phyloP scores from a whole-genome alignment of 768 basidiomycete species.

The Phaffia tasmanica region DNA sequence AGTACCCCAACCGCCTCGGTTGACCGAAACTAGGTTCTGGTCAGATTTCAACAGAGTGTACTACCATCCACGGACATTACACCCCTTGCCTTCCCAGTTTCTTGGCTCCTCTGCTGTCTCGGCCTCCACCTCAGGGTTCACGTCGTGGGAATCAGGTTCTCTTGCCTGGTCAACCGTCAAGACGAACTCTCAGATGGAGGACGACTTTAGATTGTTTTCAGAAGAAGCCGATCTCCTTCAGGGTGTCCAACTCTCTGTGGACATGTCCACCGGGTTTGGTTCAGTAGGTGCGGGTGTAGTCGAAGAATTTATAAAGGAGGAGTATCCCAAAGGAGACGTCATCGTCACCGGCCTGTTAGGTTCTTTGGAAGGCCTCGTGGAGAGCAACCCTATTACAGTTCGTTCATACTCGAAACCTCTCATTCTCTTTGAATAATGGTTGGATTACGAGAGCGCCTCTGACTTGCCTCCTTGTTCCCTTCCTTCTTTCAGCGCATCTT shows the following conservation, averaged over 20 bases:
- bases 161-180: too few species aligned
- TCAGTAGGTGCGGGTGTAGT: conserved; percentile 54
- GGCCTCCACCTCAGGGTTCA: too few species aligned
- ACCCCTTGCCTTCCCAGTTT: conserved; percentile 51
- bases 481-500: conserved; percentile 13
- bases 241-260: conserved; percentile 61
- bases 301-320: conserved; percentile 50
- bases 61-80: conserved; percentile 55
- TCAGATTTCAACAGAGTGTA: conserved; percentile 58
- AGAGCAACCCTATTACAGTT: neutral
- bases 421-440: neutral
- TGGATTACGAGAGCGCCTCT: neutral
- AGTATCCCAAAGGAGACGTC: conserved; percentile 46
- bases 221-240: conserved; percentile 69
- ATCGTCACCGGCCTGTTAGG: conserved; percentile 13
- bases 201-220: conserved; percentile 52
- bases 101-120: conserved; percentile 13
- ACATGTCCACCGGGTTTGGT: conserved; percentile 51
- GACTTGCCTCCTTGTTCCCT: too few species aligned
- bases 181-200: conserved; percentile 44
- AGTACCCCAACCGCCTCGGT: neutral
- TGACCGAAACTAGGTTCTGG: conserved; percentile 43
- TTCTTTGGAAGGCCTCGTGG: conserved; percentile 11
- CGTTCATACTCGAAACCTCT: neutral
- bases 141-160: too few species aligned